phyloP scores from a whole-genome alignment of 1,284 basidiomycete genomes.

The Leccinum pachyderme region DNA sequence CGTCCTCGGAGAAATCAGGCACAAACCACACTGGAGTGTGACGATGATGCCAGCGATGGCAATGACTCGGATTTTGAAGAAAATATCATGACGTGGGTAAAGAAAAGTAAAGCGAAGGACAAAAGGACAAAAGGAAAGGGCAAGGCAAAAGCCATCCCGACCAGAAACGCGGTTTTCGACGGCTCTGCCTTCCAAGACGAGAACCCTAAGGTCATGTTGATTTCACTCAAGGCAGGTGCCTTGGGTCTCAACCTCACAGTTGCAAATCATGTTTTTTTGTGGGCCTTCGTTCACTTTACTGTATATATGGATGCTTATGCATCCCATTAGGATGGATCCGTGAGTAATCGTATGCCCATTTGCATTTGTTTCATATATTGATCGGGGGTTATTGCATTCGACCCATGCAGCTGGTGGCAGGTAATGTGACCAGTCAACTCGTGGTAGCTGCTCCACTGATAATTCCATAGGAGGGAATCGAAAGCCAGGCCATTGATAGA shows the following conservation, averaged over 20 bases:
- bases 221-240: constrained; percentile 83
- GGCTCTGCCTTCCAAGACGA: constrained; percentile 26
- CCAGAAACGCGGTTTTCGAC: constrained; percentile 15
- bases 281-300: constrained; percentile 33
- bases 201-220: constrained; percentile 80
- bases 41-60: constrained; percentile 20
- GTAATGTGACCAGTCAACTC: constrained; percentile 28
- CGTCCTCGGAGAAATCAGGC: constrained; percentile 1
- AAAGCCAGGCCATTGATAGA: constrained; percentile 86
- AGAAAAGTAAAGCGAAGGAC: constrained; percentile 35
- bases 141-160: constrained; percentile 29
- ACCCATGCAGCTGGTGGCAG: constrained; percentile 65
- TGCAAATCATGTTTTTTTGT: constrained; percentile 88
- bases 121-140: constrained; percentile 40
- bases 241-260: constrained; percentile 87
- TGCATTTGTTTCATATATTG: constrained; percentile 10
- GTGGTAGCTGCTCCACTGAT: constrained; percentile 12
- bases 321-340: constrained; percentile 74
- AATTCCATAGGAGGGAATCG: constrained; percentile 69
- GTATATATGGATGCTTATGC: constrained; percentile 5
- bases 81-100: constrained; percentile 29
- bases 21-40: constrained; percentile 10
- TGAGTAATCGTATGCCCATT: constrained; percentile 39
- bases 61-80: constrained; percentile 35
- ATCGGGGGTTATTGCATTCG: constrained; percentile 4